Evolutionary conservation across 2,329 filamentous ascomycete genomes (phyloP).

Genomic region (Sporothrix brunneoviolacea): DNA sequence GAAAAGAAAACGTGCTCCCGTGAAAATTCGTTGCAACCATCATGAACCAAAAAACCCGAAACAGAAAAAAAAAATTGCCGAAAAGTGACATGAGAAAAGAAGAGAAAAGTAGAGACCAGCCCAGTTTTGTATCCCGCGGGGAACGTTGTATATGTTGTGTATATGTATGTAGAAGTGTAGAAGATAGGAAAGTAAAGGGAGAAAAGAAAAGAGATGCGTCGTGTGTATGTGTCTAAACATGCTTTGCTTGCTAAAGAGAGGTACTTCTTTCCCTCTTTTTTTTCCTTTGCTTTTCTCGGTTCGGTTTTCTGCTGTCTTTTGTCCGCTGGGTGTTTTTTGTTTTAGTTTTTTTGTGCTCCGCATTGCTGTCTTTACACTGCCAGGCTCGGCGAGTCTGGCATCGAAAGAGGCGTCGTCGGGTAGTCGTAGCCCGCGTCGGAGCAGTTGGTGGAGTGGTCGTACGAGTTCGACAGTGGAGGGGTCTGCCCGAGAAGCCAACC

Average conservation of each 20-base stretch:
- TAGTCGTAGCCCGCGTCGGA: constrained; percentile 56
- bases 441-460: constrained; percentile 59
- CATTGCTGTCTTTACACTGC: constrained; percentile 23
- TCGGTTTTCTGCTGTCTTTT: neutral
- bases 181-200: too few species aligned
- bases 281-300: neutral
- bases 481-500: constrained; percentile 51
- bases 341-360: neutral
- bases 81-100: neutral
- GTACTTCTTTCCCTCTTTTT: neutral
- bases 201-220: neutral
- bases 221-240: too few species aligned
- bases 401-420: constrained; percentile 65
- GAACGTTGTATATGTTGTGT: neutral
- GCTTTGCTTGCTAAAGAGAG: neutral
- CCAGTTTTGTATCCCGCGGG: constrained; percentile 1
- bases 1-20: too few species aligned
- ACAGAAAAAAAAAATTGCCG: neutral
- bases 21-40: too few species aligned
- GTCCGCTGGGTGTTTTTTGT: neutral
- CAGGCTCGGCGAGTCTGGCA: constrained; percentile 60
- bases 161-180: too few species aligned
- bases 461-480: constrained; percentile 68
- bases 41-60: neutral
- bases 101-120: constrained; percentile 5